Conservation (phyloP, 305 asterid species). For the Solanum hybrid region DNA sequence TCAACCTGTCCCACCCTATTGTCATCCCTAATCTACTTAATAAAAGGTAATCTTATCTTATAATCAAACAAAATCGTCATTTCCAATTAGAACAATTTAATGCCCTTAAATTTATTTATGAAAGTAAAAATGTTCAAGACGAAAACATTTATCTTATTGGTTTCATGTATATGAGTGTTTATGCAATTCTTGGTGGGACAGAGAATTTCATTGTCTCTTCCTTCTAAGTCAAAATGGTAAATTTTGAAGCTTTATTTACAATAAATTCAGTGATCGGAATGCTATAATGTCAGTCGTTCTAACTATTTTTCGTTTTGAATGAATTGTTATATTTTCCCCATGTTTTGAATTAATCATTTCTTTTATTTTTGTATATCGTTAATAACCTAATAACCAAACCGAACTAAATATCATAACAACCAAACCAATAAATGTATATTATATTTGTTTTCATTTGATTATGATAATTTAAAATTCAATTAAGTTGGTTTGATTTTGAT, state of each 20-base stretch:
- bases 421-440: background rate
- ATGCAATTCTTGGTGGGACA: background rate
- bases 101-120: no score
- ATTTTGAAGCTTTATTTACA: no score
- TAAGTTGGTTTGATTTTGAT: no score
- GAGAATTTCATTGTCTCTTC: background rate
- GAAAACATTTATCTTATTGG: background rate
- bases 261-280: no score
- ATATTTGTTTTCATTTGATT: no score
- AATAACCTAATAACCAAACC: background rate
- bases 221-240: background rate
- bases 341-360: background rate
- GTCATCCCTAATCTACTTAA: background rate
- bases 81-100: background rate
- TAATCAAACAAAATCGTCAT: background rate
- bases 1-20: accelerated
- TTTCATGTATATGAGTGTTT: no score
- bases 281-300: no score
- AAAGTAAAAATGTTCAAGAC: background rate
- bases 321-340: background rate
- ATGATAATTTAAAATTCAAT: no score
- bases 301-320: background rate
- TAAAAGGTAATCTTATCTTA: background rate
- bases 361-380: no score
- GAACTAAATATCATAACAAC: background rate